Conservation (phyloP, 306 rosid genomes). For the Rosa rugosa region DNA sequence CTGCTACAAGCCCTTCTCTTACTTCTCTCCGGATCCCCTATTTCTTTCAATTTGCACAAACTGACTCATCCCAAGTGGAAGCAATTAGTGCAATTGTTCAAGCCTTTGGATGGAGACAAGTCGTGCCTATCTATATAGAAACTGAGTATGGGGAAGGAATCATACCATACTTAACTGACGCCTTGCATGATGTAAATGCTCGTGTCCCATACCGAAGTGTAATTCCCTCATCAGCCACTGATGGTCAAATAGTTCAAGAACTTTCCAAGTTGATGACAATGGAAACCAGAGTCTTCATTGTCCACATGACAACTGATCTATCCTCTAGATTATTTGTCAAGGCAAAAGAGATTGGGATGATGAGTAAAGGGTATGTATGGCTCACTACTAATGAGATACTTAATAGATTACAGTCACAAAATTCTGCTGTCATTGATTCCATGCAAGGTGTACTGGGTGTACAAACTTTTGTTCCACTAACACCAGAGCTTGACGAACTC, state of each 20-base stretch:
- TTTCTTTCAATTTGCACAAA: slow-evolving; percentile 44
- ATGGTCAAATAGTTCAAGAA: slow-evolving; percentile 30
- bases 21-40: slow-evolving; percentile 38
- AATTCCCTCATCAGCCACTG: slow-evolving; percentile 33
- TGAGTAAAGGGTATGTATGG: slow-evolving; percentile 51
- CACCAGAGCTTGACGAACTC: slow-evolving; percentile 31
- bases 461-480: slow-evolving; percentile 36
- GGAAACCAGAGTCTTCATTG: slow-evolving; percentile 51
- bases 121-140: slow-evolving; percentile 41
- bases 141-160: slow-evolving; percentile 42
- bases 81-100: slow-evolving; percentile 37
- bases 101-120: slow-evolving; percentile 48
- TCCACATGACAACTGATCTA: slow-evolving; percentile 34
- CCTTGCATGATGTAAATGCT: slow-evolving; percentile 32
- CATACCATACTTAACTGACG: slow-evolving; percentile 39
- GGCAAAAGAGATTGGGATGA: slow-evolving; percentile 54
- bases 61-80: slow-evolving; percentile 38
- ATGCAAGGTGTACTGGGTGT: slow-evolving; percentile 66
- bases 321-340: slow-evolving; percentile 36
- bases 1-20: slow-evolving; percentile 54
- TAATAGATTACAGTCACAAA: slow-evolving; percentile 12
- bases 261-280: slow-evolving; percentile 49
- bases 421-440: slow-evolving; percentile 11
- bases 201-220: slow-evolving; percentile 36
- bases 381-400: slow-evolving; percentile 35